A percentile compares a stretch with the other conserved stretches of the same genome.
Evolutionary conservation across 164 flowering plant genomes (phyloP).

Genomic region (Magnolia sinica): DNA sequence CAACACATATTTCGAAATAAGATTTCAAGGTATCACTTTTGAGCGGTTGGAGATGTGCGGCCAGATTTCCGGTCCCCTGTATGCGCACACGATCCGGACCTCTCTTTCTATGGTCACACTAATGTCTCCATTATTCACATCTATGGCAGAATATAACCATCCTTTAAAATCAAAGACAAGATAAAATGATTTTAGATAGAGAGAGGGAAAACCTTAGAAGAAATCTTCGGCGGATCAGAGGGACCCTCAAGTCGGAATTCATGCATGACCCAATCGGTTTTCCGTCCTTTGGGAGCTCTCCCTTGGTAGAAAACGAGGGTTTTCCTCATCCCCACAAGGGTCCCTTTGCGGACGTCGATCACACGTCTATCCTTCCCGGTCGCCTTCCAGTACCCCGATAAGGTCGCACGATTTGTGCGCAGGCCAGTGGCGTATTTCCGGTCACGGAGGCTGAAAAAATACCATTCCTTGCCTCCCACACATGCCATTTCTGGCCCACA

Average conservation of each 20-base stretch:
- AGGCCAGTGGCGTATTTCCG: constrained; percentile 71
- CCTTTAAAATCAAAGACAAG: background rate
- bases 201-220: constrained; percentile 2
- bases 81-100: too few species aligned
- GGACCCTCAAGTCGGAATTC: constrained; percentile 69
- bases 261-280: constrained; percentile 87
- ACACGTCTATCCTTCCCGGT: constrained; percentile 70
- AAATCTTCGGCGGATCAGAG: constrained; percentile 55
- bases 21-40: too few species aligned
- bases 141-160: too few species aligned
- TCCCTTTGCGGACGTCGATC: constrained; percentile 23
- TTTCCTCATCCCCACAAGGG: constrained; percentile 78
- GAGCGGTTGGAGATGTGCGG: too few species aligned
- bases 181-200: background rate
- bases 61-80: too few species aligned
- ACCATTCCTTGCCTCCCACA: constrained; percentile 79
- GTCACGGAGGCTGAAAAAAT: constrained; percentile 64
- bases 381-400: constrained; percentile 81
- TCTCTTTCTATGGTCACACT: too few species aligned
- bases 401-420: constrained; percentile 70
- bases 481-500: constrained; percentile 44
- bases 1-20: too few species aligned
- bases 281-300: constrained; percentile 71
- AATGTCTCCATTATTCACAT: too few species aligned
- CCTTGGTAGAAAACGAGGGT: constrained; percentile 78